Evolutionary conservation across 306 rosid species (phyloP), one percentile per base, ranked within the genome.

Genomic region (Lablab purpureus): DNA sequence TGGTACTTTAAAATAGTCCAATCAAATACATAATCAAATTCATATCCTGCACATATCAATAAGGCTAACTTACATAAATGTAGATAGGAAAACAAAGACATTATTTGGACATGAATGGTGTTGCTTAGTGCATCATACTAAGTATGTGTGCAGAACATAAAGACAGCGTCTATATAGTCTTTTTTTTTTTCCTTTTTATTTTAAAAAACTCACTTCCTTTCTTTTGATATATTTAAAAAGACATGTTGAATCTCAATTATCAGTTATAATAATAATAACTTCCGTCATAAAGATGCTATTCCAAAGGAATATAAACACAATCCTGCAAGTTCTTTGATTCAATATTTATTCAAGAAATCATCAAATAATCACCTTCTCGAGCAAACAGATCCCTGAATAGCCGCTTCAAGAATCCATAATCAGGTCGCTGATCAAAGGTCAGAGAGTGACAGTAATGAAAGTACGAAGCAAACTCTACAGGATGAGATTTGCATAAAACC

Each of bases 391-490:
- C 98, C 54, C 94, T 94, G 87, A 93, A 91, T 32, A 95, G 86
- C 46, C 99, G 93, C 82, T 90, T 95, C 83, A 95, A 91, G 88
- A 95, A 95, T 71, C 96, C 99, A 89, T 95, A 95, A 87, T 95
- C 99, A 81, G 98, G 99, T 63, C 98, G 87, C 84, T 95, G 99
- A 77, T 95, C 99, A 71, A 95, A 95, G 56, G 93, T 89, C 88
- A 93, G 77, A 49, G 98, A 88, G 85, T 93, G 98, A 75, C 98
- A 95, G 82, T 95, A 95, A 82, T 95, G 98, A 47, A 95, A 90
- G 89, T 95, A 95, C 47, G 99, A 95, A 27, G 99, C 98, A 58
- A 95, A 95, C 88, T 95, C 98, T 82, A 89, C 97, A 1, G 99
- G 93, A 32, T 90, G 97, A 83, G 97, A 87, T 84, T 95, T 95